phyloP scores from a whole-genome alignment of 768 basidiomycete genomes.

The Lentinula raphanica region DNA sequence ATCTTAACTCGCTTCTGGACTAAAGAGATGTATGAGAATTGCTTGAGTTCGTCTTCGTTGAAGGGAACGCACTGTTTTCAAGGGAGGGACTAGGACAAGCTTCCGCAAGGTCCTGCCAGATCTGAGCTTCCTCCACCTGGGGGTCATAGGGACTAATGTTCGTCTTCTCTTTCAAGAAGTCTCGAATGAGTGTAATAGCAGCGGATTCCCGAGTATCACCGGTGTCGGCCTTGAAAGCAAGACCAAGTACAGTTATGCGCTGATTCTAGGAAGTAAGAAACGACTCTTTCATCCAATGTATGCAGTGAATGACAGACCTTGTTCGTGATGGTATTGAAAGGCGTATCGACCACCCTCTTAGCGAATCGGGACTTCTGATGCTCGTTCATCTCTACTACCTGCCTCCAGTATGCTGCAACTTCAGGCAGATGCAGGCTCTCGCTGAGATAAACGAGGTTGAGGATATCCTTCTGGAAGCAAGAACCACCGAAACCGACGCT shows the following conservation, averaged over 20 bases:
- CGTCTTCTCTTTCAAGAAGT: conserved; percentile 90
- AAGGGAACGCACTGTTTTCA: conserved; percentile 52
- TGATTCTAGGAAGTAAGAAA: conserved; percentile 25
- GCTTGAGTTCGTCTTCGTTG: too few relatives aligned
- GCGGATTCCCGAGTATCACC: conserved; percentile 98
- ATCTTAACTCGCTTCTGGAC: conserved; percentile 90
- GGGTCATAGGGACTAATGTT: conserved; percentile 89
- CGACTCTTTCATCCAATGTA: background rate
- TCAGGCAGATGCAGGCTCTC: conserved; percentile 94
- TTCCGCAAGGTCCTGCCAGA: conserved; percentile 76
- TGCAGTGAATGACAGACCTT: conserved; percentile 53
- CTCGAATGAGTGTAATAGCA: conserved; percentile 87
- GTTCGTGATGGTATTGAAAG: conserved; percentile 97
- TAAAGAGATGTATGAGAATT: conserved; percentile 20
- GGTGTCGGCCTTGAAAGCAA: conserved; percentile 99
- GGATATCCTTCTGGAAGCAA: conserved; percentile 99
- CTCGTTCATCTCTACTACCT: conserved; percentile 98
- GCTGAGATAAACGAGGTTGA: conserved; percentile 96
- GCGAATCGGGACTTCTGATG: conserved; percentile 97
- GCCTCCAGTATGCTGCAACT: conserved; percentile 95
- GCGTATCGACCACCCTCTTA: conserved; percentile 91
- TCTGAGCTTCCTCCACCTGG: conserved; percentile 78
- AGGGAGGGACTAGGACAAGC: conserved; percentile 60
- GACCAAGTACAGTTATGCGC: conserved; percentile 95
- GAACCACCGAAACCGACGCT: conserved; percentile 96